Evolutionary conservation across 2,329 filamentous ascomycete genomes (phyloP).

Genomic region (Gaeumannomyces tritici): DNA sequence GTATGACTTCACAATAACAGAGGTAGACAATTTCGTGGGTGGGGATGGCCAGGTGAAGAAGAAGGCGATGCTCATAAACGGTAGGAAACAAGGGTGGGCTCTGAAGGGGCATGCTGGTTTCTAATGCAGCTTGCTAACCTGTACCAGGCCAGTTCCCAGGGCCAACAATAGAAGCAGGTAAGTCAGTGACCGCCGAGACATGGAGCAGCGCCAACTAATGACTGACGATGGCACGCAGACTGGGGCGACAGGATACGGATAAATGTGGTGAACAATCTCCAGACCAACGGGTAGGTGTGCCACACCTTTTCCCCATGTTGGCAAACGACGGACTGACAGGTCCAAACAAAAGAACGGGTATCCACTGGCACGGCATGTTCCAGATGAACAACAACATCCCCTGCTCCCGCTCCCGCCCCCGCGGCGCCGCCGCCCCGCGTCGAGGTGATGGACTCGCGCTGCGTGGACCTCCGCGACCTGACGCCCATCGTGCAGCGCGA

Average conservation of each 20-base stretch:
- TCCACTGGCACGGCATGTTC: slow-evolving; percentile 41
- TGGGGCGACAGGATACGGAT: slow-evolving; percentile 26
- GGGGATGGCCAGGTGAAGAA: background rate
- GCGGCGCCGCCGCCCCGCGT: too few relatives aligned
- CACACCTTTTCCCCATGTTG: background rate
- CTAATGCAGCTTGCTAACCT: slow-evolving; percentile 16
- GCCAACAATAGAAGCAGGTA: background rate
- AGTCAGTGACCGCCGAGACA: background rate
- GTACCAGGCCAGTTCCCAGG: slow-evolving; percentile 11
- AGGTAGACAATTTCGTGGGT: slow-evolving; percentile 27
- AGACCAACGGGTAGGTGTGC: slow-evolving; percentile 4
- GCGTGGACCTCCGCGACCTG: slow-evolving; percentile 10
- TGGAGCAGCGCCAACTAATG: background rate
- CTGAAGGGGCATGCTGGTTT: too few relatives aligned
- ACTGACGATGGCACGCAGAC: slow-evolving; percentile 7
- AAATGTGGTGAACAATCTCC: slow-evolving; percentile 21
- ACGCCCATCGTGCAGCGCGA: slow-evolving; percentile 12
- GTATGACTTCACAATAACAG: slow-evolving; percentile 13
- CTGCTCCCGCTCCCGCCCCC: too few relatives aligned
- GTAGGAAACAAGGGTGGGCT: background rate
- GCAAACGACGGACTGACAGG: slow-evolving; percentile 25
- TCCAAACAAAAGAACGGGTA: slow-evolving; percentile 21
- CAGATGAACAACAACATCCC: slow-evolving; percentile 32
- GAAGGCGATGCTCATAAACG: background rate
- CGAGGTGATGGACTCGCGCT: slow-evolving; percentile 2